Percentiles rank a stretch among this genome's conserved stretches.
phyloP scores from a whole-genome alignment of 495 filamentous ascomycete genomes.

The Penicillium antarcticum region DNA sequence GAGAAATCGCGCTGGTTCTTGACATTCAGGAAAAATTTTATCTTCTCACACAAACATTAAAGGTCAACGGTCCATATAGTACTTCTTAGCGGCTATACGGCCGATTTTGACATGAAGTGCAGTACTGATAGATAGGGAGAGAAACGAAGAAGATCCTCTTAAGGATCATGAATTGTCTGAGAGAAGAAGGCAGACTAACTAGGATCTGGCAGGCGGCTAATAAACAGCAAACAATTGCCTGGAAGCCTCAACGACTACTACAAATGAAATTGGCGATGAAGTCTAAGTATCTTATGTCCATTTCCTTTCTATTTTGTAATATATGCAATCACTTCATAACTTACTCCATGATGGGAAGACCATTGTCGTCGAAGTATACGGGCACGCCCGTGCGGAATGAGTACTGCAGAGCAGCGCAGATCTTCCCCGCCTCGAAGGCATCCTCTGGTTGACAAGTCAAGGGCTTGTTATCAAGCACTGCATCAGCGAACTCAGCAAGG shows the following conservation, averaged over 20 bases:
- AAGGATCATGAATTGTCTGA: not conserved
- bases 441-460: conserved; percentile 16
- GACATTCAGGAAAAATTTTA: not conserved
- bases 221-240: too few species aligned
- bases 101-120: not conserved
- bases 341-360: conserved; percentile 14
- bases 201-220: too few species aligned
- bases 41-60: not conserved
- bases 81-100: not conserved
- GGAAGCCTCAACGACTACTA: too few species aligned
- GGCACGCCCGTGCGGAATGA: conserved; percentile 15
- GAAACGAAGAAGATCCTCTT: too few species aligned
- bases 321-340: not conserved
- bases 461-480: conserved; percentile 14
- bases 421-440: conserved; percentile 17
- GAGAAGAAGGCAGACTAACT: too few species aligned
- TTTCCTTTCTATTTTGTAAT: not conserved
- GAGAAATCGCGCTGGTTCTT: not conserved
- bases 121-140: too few species aligned
- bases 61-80: not conserved
- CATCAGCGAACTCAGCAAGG: conserved; percentile 15
- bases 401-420: conserved; percentile 15
- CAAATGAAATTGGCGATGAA: not conserved
- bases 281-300: not conserved
- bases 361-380: conserved; percentile 14